Evolutionary conservation across 768 basidiomycete species (phyloP).

Genomic region (Omphalotus guepiniiformis): DNA sequence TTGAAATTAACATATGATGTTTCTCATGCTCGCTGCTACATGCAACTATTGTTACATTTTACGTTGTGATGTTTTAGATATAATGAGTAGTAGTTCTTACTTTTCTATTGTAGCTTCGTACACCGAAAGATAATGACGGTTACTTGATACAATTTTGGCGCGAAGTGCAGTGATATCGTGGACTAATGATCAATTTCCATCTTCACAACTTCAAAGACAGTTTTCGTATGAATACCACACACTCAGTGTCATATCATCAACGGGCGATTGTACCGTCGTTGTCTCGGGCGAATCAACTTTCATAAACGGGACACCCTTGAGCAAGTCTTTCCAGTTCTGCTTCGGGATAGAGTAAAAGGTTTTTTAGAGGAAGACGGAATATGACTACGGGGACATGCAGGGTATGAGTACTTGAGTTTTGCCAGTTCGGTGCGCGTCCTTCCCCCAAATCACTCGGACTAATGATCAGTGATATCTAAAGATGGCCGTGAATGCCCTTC

Average conservation of each 20-base stretch:
- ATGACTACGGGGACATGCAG: slow-evolving; percentile 60
- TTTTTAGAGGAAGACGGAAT: slow-evolving; percentile 57
- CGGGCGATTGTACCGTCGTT: not conserved
- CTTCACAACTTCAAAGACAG: not conserved
- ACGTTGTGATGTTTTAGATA: too few species aligned
- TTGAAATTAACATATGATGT: too few species aligned
- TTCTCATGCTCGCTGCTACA: too few species aligned
- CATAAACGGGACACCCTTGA: not conserved
- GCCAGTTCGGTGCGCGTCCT: too few species aligned
- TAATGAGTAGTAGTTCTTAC: too few species aligned
- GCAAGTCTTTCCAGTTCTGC: not conserved
- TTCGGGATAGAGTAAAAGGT: slow-evolving; percentile 64
- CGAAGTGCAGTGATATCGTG: not conserved
- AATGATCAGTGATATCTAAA: slow-evolving; percentile 21
- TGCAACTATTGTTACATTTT: too few species aligned
- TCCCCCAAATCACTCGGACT: not conserved
- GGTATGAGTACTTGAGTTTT: slow-evolving; percentile 35
- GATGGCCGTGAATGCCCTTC: slow-evolving; percentile 77
- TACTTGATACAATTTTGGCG: too few species aligned
- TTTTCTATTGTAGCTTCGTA: too few species aligned
- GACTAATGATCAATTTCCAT: not conserved
- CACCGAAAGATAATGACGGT: too few species aligned
- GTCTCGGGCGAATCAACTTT: not conserved
- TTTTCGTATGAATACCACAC: not conserved
- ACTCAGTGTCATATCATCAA: not conserved